Percentiles rank a stretch among this genome's conserved stretches.
These are phyloP conservation scores for Hygrocybe coccinea DNA, from an alignment of 768 basidiomycete genomes.

Conservation along the genomic window DNA sequence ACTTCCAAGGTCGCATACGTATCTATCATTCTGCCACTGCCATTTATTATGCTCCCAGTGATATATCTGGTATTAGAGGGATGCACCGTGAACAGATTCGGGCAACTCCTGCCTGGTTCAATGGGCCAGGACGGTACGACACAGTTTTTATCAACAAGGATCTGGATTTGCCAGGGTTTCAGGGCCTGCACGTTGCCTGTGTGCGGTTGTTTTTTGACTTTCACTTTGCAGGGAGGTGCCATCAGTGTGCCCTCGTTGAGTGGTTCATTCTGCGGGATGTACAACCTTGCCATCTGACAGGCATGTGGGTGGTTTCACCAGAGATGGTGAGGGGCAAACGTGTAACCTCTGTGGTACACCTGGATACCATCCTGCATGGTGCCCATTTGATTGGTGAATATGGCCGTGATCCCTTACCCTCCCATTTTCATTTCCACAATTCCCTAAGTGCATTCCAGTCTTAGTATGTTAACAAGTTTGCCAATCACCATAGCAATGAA, in stretches of 20 bases:
- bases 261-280: slow-evolving; percentile 19
- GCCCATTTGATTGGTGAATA: slow-evolving; percentile 29
- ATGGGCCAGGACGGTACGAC: slow-evolving; percentile 15
- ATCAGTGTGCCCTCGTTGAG: slow-evolving; percentile 24
- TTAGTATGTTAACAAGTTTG: slow-evolving; percentile 7
- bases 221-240: slow-evolving; percentile 7
- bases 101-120: slow-evolving; percentile 18
- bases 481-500: slow-evolving; percentile 1
- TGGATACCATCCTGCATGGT: slow-evolving; percentile 25
- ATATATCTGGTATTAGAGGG: slow-evolving; percentile 21
- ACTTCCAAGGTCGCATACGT: slow-evolving; percentile 12
- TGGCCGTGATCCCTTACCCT: slow-evolving; percentile 17
- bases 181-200: slow-evolving; percentile 20
- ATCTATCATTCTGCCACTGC: slow-evolving; percentile 13
- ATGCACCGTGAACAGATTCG: slow-evolving; percentile 27
- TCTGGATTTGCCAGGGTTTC: slow-evolving; percentile 8
- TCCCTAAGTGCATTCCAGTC: slow-evolving; percentile 1
- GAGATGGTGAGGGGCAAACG: slow-evolving; percentile 4
- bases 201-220: slow-evolving; percentile 22
- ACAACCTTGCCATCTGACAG: slow-evolving; percentile 17
- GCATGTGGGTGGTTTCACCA: slow-evolving; percentile 25
- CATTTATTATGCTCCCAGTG: slow-evolving; percentile 26
- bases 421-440: slow-evolving; percentile 12
- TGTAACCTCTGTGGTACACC: slow-evolving; percentile 19
- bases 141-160: slow-evolving; percentile 19